Evolutionary conservation across 805 yeast species (phyloP), one percentile per base, ranked within the genome.

Genomic region (Naumovozyma dairenensis): DNA sequence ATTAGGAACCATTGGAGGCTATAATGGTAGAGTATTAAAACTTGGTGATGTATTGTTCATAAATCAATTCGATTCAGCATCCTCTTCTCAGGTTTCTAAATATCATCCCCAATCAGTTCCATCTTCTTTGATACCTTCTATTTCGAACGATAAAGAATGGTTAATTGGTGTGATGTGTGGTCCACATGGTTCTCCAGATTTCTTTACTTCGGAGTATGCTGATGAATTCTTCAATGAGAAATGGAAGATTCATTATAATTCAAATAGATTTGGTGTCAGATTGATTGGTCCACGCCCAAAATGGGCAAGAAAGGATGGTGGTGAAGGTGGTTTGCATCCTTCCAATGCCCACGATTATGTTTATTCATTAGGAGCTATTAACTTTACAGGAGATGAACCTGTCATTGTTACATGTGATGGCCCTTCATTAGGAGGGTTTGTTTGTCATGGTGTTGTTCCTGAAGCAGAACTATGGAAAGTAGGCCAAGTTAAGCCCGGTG

Each of bases 281-380:
- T 67, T 89, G 46, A 77, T 81, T 44, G 96, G 96, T 29, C 97
- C 97, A 37, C 89, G 86, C 60, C 98, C 97, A 9, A 70, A 74
- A 53, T 92, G 97, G 98, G 96, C 96, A 9, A 75, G 98, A 64
- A 57, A 70, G 7, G 95, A 86, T 56, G 98, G 97, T 62, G 98
- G 97, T 40, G 95, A 86, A 50, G 98, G 92, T 38, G 98, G 98
- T 37, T 68, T 89, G 53, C 98, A 89, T 65, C 98, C 98, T 32
- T 86, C 96, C n/a, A 89, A 89, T 61, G 87, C 95, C 28, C 97
- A 89, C 56, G 98, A 89, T 64, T 92, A 89, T 53, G 97, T 89
- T 34, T 89, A 89, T 58, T 85, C 97, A 1, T 64, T 86, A 34
- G 97, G 98, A 49, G 97, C 98, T 19, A 80, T 89, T 58, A 92